Evolutionary conservation across 805 yeast genomes (phyloP).

Genomic region (Spathaspora sp.): DNA sequence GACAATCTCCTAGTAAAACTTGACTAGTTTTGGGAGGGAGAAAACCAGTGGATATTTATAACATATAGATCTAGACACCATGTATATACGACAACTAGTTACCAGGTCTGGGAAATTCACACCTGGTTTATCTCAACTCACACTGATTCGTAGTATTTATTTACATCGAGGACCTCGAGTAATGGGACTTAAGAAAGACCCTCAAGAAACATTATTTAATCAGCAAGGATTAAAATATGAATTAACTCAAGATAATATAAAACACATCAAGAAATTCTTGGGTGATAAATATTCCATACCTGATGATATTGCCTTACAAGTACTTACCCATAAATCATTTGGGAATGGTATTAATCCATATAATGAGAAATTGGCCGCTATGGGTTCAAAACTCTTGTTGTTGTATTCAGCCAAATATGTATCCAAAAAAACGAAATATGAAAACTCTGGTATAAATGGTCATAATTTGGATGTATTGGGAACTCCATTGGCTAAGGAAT

Average conservation of each 20-base stretch:
- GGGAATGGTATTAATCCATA: slow-evolving; percentile 88
- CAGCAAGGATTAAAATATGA: slow-evolving; percentile 48
- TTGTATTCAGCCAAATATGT: slow-evolving; percentile 44
- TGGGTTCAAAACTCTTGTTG: slow-evolving; percentile 66
- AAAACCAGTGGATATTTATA: neutral
- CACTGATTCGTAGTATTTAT: slow-evolving; percentile 22
- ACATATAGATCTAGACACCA: neutral
- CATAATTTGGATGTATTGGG: slow-evolving; percentile 61
- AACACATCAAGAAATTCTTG: slow-evolving; percentile 47
- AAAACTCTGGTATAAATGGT: slow-evolving; percentile 40
- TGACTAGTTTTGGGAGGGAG: neutral
- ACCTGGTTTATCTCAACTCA: neutral
- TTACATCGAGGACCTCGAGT: slow-evolving; percentile 54
- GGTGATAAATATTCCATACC: slow-evolving; percentile 48
- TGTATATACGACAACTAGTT: slow-evolving; percentile 5
- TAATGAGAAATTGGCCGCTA: slow-evolving; percentile 75
- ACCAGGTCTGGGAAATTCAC: neutral
- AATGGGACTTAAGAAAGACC: slow-evolving; percentile 70
- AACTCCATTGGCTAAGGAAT: slow-evolving; percentile 45
- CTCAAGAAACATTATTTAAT: slow-evolving; percentile 44
- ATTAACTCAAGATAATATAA: slow-evolving; percentile 43
- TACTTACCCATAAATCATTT: slow-evolving; percentile 90
- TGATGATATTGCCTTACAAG: slow-evolving; percentile 66
- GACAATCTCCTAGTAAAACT: slow-evolving; percentile 6
- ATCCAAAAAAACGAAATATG: slow-evolving; percentile 18